A percentile compares a stretch with the other conserved stretches of the same genome.
These are phyloP conservation scores for Cyclanthera cordifolia DNA, from an alignment of 306 rosid species.

Conservation along the genomic window DNA sequence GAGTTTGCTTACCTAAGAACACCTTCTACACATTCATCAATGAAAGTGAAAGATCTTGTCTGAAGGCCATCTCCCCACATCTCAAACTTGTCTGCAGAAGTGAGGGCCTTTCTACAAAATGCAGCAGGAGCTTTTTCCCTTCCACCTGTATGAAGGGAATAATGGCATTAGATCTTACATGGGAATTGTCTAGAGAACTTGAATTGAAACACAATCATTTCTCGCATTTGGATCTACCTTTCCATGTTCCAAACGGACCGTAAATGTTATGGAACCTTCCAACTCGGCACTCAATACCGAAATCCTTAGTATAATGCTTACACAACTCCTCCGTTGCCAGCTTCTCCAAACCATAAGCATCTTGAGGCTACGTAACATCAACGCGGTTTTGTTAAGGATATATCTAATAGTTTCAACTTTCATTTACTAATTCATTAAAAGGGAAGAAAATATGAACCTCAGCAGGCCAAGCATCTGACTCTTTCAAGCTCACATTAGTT, in stretches of 20 bases:
- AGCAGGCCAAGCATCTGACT: slow-evolving; percentile 99
- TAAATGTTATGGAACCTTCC: slow-evolving; percentile 97
- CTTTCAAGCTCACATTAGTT: slow-evolving; percentile 95
- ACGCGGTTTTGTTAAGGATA: background rate
- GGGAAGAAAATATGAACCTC: slow-evolving; percentile 48
- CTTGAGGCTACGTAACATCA: slow-evolving; percentile 65
- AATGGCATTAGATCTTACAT: background rate
- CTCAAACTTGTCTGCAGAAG: slow-evolving; percentile 75
- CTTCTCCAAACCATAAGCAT: slow-evolving; percentile 98
- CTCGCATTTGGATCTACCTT: slow-evolving; percentile 36
- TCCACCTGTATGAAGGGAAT: slow-evolving; percentile 49
- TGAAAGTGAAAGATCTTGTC: slow-evolving; percentile 93
- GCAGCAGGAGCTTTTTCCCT: slow-evolving; percentile 99
- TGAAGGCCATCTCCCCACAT: slow-evolving; percentile 99
- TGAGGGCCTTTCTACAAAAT: slow-evolving; percentile 71
- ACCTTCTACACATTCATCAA: slow-evolving; percentile 98
- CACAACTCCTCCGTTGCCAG: slow-evolving; percentile 98
- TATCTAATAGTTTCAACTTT: background rate
- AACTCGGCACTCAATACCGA: slow-evolving; percentile 85
- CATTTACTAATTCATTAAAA: background rate
- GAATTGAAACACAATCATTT: background rate
- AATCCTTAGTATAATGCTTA: slow-evolving; percentile 89
- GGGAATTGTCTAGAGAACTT: background rate
- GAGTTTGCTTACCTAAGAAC: slow-evolving; percentile 61
- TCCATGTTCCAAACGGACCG: slow-evolving; percentile 98